phyloP scores from a whole-genome alignment of 441 rosid species.

The Theobroma grandiflorum region DNA sequence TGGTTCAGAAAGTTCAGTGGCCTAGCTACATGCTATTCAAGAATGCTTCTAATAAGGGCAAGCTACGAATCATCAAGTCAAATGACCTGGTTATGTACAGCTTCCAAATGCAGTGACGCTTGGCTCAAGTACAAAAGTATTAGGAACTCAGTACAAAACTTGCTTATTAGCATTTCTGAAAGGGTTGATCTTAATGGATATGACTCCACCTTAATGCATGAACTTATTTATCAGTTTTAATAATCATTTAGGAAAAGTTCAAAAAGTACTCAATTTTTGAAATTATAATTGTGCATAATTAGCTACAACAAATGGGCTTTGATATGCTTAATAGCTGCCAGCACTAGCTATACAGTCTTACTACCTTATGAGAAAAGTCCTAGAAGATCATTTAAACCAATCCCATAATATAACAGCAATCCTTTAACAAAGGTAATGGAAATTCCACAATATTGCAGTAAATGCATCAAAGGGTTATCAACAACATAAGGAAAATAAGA shows the following conservation, averaged over 20 bases:
- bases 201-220: not conserved
- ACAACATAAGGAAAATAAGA: not conserved
- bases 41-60: not conserved
- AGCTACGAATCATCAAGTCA: not conserved
- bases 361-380: not conserved
- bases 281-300: not conserved
- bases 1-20: not conserved
- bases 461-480: not conserved
- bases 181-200: not conserved
- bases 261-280: not conserved
- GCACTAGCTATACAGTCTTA: not conserved
- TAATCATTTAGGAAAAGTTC: not conserved
- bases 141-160: not conserved
- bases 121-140: not conserved
- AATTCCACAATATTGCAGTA: slow-evolving; percentile 7
- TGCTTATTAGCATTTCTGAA: not conserved
- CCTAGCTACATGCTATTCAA: not conserved
- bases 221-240: not conserved
- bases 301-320: not conserved
- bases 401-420: not conserved
- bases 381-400: not conserved
- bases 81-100: not conserved
- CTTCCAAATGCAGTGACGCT: not conserved
- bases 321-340: not conserved
- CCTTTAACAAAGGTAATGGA: not conserved